Evolutionary conservation across 495 filamentous ascomycete genomes (phyloP), one percentile per base, ranked within the genome.

Genomic region (Friedmanniomyces simplex): DNA sequence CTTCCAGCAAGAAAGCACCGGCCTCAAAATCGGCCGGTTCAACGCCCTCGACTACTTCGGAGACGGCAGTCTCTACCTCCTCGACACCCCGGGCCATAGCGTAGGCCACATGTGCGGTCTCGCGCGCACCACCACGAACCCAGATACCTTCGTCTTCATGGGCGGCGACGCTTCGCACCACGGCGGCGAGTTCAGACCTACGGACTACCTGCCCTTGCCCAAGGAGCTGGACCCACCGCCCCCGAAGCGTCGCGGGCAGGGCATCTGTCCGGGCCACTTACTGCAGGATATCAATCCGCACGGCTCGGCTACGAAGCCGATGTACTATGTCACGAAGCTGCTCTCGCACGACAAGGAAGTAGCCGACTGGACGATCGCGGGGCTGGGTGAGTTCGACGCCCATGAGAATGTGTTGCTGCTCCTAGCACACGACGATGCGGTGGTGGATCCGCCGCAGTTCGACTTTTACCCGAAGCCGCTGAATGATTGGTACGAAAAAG

Each of bases 1-100:
- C 34, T 73, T 74, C 51, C 37, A 56, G 14, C 49, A 43, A 28
- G 49, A 36, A 52, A 24, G 48, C 43, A 32, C n/a, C 24, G 52
- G 21, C 25, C 55, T 64, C 5, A 65, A 65, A 43, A 67, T 74
- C 28, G 72, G 69, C 12, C 50, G 65, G 25, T 73, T 69, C 56
- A 45, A 62, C 10, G 71, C 72, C 11, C 34, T 59, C 54, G 71
- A 74, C 60, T 71, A 66, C 60, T 84, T 83, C 60, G 72, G 70
- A 12, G 82, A 84, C 62, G 81, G 82, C 13, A 74, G 72, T 21
- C 77, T 84, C 57, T 82, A 80, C 66, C 71, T 84, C 30, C 72
- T 84, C 42, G 71, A 81, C 60, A 63, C 75, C 0, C 79, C 80
- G 2, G 82, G 82, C 12, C 82, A 84, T 56, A 71, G 73, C 20